A percentile compares a stretch with the other conserved stretches of the same genome.
Evolutionary conservation across 139 green algal species (phyloP).

Genomic region (Chlamydomonas sp.): DNA sequence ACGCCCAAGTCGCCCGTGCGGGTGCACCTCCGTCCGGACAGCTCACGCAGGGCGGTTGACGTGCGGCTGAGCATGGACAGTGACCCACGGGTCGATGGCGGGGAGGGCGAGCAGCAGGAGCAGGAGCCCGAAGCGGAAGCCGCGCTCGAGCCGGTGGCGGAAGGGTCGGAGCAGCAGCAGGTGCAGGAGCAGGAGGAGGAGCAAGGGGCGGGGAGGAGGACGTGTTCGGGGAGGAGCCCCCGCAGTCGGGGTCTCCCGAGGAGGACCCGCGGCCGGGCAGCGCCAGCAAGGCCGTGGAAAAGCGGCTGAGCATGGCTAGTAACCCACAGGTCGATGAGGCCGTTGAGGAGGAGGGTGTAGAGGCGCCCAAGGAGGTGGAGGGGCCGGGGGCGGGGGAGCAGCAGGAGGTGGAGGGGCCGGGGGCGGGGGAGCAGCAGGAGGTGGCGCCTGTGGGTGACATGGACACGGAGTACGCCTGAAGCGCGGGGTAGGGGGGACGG

Average conservation of each 20-base stretch:
- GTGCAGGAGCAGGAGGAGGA: not conserved
- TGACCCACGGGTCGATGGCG: not conserved
- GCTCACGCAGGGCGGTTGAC: not conserved
- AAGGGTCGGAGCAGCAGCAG: not conserved
- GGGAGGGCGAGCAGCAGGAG: not conserved
- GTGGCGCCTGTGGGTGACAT: too few relatives aligned
- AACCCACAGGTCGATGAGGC: too few relatives aligned
- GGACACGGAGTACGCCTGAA: too few relatives aligned
- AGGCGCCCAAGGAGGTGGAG: too few relatives aligned
- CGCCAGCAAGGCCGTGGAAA: too few relatives aligned
- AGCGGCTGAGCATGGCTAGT: too few relatives aligned
- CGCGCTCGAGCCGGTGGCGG: not conserved
- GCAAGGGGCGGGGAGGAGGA: constrained; percentile 3
- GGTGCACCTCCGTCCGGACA: constrained; percentile 1
- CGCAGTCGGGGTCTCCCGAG: not conserved
- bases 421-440: too few relatives aligned
- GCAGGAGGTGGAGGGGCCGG: too few relatives aligned
- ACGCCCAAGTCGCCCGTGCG: constrained; percentile 14
- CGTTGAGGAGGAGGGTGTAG: too few relatives aligned
- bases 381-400: too few relatives aligned
- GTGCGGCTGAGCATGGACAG: constrained; percentile 30
- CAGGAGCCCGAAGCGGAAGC: not conserved
- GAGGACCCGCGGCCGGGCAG: not conserved
- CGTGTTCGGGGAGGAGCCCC: constrained; percentile 2
- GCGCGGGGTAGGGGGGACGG: too few relatives aligned